Conservation (phyloP, 306 rosid species). For the Lupinus albus region DNA sequence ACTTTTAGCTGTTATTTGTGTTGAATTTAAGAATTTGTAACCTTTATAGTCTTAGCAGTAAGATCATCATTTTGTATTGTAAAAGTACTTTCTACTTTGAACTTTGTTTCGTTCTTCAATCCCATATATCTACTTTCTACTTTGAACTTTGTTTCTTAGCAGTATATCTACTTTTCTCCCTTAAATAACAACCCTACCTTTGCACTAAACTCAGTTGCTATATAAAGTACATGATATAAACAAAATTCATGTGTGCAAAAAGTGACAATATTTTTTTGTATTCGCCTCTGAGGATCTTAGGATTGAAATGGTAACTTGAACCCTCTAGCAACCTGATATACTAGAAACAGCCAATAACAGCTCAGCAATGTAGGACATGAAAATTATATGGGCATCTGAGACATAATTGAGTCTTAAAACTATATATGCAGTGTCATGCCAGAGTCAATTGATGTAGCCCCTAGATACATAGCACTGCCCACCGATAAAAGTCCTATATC, state of each 20-base stretch:
- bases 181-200: no score
- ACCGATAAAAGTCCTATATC: neutral
- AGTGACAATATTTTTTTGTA: constrained; percentile 35
- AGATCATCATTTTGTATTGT: constrained; percentile 47
- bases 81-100: constrained; percentile 44
- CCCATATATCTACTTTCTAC: constrained; percentile 10
- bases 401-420: constrained; percentile 20
- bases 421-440: neutral
- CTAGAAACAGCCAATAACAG: constrained; percentile 36
- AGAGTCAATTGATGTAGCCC: neutral
- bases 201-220: no score
- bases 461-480: neutral
- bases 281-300: constrained; percentile 59
- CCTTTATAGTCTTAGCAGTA: constrained; percentile 47
- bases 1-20: constrained; percentile 51
- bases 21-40: constrained; percentile 63
- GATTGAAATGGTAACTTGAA: constrained; percentile 65
- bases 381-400: neutral
- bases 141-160: no score
- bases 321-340: constrained; percentile 85
- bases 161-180: no score
- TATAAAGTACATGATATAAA: no score
- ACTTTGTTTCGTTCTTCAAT: constrained; percentile 36
- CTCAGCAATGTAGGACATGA: constrained; percentile 23
- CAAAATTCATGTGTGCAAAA: constrained; percentile 29